A percentile compares a stretch with the other conserved stretches of the same genome.
phyloP scores from a whole-genome alignment of 2,329 filamentous ascomycete genomes.

The Sphaceloma murrayae region DNA sequence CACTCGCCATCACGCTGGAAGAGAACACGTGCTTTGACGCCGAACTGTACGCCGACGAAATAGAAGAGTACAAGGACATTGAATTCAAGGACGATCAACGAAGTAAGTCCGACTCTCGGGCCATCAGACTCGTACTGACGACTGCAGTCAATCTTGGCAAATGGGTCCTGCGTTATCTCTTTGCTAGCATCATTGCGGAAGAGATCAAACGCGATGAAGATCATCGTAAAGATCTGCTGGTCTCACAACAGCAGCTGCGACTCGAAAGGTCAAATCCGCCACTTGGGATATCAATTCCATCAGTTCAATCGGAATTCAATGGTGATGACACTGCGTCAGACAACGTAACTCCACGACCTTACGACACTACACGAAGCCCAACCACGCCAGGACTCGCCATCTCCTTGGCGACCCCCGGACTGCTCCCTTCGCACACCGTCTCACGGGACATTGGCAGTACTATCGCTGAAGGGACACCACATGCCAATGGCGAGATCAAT shows the following conservation, averaged over 20 bases:
- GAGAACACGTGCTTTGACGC: conserved; percentile 96
- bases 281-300: conserved; percentile 50
- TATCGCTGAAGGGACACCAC: conserved; percentile 34
- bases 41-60: conserved; percentile 91
- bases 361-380: conserved; percentile 52
- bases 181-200: conserved; percentile 79
- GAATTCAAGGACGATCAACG: conserved; percentile 89
- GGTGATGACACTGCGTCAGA: conserved; percentile 33
- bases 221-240: conserved; percentile 60
- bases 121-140: conserved; percentile 20
- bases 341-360: conserved; percentile 46
- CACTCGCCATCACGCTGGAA: conserved; percentile 80
- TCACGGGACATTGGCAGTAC: conserved; percentile 31
- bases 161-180: conserved; percentile 90
- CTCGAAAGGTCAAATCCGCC: conserved; percentile 51
- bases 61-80: conserved; percentile 60
- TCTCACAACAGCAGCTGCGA: conserved; percentile 49
- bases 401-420: conserved; percentile 42
- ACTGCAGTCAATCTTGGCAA: conserved; percentile 82
- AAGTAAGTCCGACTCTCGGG: conserved; percentile 46
- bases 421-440: conserved; percentile 28
- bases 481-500: conserved; percentile 47
- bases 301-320: conserved; percentile 37
- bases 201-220: conserved; percentile 73
- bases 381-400: conserved; percentile 70